Base-by-base conservation (phyloP, 306 rosid genomes). In the Vigna hirtella region DNA sequence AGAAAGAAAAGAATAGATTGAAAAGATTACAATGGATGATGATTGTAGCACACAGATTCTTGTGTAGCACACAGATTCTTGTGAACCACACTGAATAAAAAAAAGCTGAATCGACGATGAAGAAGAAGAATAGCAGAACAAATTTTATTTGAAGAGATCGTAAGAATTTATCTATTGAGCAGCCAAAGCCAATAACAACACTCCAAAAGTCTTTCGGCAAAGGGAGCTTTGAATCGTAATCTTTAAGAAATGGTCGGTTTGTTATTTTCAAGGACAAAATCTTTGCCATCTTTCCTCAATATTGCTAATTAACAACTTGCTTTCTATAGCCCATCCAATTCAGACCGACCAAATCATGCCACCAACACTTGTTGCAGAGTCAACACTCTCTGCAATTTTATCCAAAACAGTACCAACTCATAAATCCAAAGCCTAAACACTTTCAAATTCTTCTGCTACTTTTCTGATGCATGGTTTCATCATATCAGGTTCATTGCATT, bases 401-500 rank as follows among this genome's bases (percentile, higher is more conserved):
- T 76, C 72, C 72, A 62, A 3, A 76, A 63, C 61, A 76, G 72
- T 62, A n/a, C 1, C 32, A 15, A 28, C 34, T 3, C 3, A 34
- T 56, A 48, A 17, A 58, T 13, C 49, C 70, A 71, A 59, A 70
- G 3, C 28, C 28, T 26, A 28, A 48, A 32, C 38, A 62, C 64
- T 59, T 62, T 79, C 64, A 78, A 78, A 78, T 20, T 57, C 1
- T 66, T 28, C 48, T 42, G 1, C 3, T 53, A 66, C 65, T 63
- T 66, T 77, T 66, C 24, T 52, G 1, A 4, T 15, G 28, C 45
- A 45, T 45, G 0, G 12, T 45, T 65, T 11, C 0, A 17, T 38
- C 10, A 65, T 65, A 76, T 65, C 73, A 50, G 36, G 43, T 77
- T 66, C 81, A 77, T 22, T 77, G 74, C 38, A 66, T 65, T 65